Base-by-base conservation (phyloP, 2,329 filamentous ascomycete species). In the Tolypocladium tropicale region DNA sequence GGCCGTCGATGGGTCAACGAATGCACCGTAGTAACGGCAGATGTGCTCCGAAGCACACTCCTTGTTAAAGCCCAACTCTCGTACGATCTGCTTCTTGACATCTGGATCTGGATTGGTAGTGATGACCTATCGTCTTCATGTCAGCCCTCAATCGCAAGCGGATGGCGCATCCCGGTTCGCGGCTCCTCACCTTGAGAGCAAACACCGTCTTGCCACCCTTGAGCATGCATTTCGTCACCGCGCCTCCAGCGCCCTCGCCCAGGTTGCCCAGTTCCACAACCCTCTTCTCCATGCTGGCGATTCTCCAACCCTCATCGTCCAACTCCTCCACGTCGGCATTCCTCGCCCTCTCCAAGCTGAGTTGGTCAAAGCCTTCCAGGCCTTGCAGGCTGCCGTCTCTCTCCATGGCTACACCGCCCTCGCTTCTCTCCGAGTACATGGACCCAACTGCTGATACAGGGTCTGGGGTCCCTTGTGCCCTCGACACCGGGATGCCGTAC, bases 51-150 rank as follows among this genome's bases (percentile, higher is more conserved):
- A 96, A 6, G 90, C 91, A 70, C 94, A 97, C 62, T 92, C 90
- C 74, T 96, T 96, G 79, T 99, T 99, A 80, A 97, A 99, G 59
- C 89, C 90, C 54, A 99, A 79, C 71, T 99, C 94, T 67, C 94
- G 88, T 58, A 97, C 83, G 64, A 99, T 99, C 73, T 99, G 94
- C 70, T 95, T 96, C 79, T 96, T 97, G 59, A 97, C 90, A 68
- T 96, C 93, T 14, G 94, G 93, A 64, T 99, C 94, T 2, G 94
- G 94, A 69, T 97, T 95, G 36, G 94, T 96, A 3, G 94, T 99
- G 69, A 99, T 99, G 67, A 99, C 88, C 93, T 95, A 60, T 41
- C 53, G 54, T 55, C 52, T 56, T 41, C 18, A 36, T 25, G 36
- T 36, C 36, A 28, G 21, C 10, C n/a, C 55, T 34, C 56, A 62